Base-by-base conservation (phyloP, 371 early-diverging fungal species). In the Basidiobolus meristosporus region DNA sequence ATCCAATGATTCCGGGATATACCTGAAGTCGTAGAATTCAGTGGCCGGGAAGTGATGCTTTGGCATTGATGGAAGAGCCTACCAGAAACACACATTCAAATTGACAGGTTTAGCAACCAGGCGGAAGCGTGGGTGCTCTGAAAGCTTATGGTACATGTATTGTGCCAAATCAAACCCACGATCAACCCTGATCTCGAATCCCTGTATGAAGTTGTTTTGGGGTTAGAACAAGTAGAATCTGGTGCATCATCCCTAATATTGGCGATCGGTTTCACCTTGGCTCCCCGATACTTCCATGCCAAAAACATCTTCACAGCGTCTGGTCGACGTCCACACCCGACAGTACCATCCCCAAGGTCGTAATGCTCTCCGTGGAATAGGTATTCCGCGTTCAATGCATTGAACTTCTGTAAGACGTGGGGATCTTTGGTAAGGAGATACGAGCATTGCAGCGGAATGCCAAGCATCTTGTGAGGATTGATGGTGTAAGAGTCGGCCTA, bases 391-490 rank as follows among this genome's bases (percentile, higher is more conserved):
- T 62, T 50, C 9, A 76, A 46, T 0, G 70, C 51, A 40, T 82
- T 80, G 34, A 75, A 63, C 15, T 60, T 48, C 0, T 62, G 59
- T 42, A 76, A 70, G 7, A 62, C 39, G 18, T 68, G 58, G 4
- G 58, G 43, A 38, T 65, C 58, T 16, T 56, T 49, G n/a, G 79
- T 65, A 3, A 86, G 45, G 10, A 89, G 49, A 46, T 77, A 68
- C 17, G 84, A 82, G 48, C 90, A 89, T 51, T 84, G 86, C 37
- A 80, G 45, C 0, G 90, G 82, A 7, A 80, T 73, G 29, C 86
- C 85, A 19, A 89, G 52, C 43, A 89, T 60, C 57, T 89, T 89
- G 57, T 89, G 90, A 3, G 90, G 88, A 41, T 83, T 85, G 36
- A 86, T 28, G 0, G 82, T 77, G 34, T 86, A 59, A 12, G 82